phyloP scores from a whole-genome alignment of 2,329 filamentous ascomycete genomes.

The Alternaria brassicicola region DNA sequence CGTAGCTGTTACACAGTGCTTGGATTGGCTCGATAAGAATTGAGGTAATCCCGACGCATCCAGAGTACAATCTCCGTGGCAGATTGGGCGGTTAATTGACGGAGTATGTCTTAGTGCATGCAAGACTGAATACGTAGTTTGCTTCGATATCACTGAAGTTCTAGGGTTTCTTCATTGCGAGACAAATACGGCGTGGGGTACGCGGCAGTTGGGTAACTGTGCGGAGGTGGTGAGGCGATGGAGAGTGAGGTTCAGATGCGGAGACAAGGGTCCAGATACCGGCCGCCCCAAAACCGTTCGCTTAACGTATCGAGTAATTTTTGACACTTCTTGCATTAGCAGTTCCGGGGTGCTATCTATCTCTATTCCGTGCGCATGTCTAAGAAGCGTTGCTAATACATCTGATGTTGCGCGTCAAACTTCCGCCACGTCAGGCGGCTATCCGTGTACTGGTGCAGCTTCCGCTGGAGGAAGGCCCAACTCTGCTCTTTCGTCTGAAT shows the following conservation, averaged over 20 bases:
- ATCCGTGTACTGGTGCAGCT: slow-evolving; percentile 23
- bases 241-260: slow-evolving; percentile 27
- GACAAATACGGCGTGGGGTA: slow-evolving; percentile 23
- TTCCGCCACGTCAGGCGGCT: not conserved
- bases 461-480: slow-evolving; percentile 37
- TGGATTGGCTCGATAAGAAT: slow-evolving; percentile 19
- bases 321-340: slow-evolving; percentile 30
- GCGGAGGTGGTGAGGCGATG: slow-evolving; percentile 22
- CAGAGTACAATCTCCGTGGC: slow-evolving; percentile 1
- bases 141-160: not conserved
- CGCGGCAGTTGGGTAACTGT: slow-evolving; percentile 11
- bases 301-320: slow-evolving; percentile 33
- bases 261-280: slow-evolving; percentile 29
- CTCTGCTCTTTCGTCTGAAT: slow-evolving; percentile 56
- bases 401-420: slow-evolving; percentile 3
- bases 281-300: slow-evolving; percentile 18
- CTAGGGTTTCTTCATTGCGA: slow-evolving; percentile 12
- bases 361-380: slow-evolving; percentile 28
- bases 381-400: slow-evolving; percentile 27
- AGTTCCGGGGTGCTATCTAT: slow-evolving; percentile 26
- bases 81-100: slow-evolving; percentile 12
- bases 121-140: slow-evolving; percentile 1
- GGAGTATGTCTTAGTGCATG: not conserved
- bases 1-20: slow-evolving; percentile 5
- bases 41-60: not conserved